phyloP scores from a whole-genome alignment of 305 asterid genomes.

The Rubia peregrina region DNA sequence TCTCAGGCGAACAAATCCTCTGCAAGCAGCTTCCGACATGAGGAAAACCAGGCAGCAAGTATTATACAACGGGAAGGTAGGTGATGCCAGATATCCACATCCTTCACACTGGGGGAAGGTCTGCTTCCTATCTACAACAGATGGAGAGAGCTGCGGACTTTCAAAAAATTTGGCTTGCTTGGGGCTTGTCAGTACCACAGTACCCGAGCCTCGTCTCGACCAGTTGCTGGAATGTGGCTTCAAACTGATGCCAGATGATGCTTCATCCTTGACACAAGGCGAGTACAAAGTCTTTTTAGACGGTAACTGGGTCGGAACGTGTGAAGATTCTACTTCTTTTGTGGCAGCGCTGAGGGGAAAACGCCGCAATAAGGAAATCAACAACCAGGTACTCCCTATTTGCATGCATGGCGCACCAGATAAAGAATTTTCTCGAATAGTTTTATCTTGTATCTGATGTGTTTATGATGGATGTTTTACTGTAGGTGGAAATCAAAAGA shows the following conservation, averaged over 20 bases:
- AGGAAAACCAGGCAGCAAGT: conserved; percentile 94
- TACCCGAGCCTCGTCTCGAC: conserved; percentile 39
- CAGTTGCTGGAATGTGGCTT: conserved; percentile 57
- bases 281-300: conserved; percentile 68
- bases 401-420: too few relatives aligned
- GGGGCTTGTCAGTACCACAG: conserved; percentile 69
- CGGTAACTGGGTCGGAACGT: conserved; percentile 89
- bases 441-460: too few relatives aligned
- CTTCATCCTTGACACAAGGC: conserved; percentile 35
- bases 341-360: conserved; percentile 56
- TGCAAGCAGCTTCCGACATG: conserved; percentile 82
- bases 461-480: too few relatives aligned
- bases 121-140: conserved; percentile 91
- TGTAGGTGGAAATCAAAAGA: conserved; percentile 77
- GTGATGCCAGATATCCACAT: conserved; percentile 88
- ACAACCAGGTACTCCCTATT: conserved; percentile 80
- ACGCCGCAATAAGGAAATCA: conserved; percentile 64
- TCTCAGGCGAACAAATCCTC: conserved; percentile 77
- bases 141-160: conserved; percentile 96
- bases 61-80: conserved; percentile 79
- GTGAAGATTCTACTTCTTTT: conserved; percentile 65
- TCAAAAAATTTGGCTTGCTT: conserved; percentile 86
- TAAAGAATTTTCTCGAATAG: too few relatives aligned
- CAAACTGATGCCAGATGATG: conserved; percentile 54
- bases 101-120: conserved; percentile 98